Evolutionary conservation across 495 filamentous ascomycete species (phyloP).

Genomic region (Penicillium lividum): DNA sequence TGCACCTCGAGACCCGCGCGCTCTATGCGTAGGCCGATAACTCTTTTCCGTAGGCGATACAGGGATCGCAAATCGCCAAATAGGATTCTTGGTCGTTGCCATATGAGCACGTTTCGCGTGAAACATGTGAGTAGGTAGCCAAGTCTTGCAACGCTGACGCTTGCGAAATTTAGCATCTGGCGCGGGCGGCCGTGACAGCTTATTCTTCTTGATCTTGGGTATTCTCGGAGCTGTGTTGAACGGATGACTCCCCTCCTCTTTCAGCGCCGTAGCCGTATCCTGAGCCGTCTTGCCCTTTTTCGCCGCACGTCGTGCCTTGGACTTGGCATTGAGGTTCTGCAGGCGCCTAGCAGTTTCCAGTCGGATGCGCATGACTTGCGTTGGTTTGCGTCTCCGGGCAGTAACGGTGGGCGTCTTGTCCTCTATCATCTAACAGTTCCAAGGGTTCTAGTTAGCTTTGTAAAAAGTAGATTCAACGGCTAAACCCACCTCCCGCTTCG

Average conservation of each 20-base stretch:
- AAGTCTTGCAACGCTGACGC: constrained; percentile 84
- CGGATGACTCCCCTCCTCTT: constrained; percentile 36
- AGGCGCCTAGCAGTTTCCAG: constrained; percentile 78
- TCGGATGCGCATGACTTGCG: constrained; percentile 71
- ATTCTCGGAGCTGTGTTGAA: constrained; percentile 50
- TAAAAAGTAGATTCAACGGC: neutral
- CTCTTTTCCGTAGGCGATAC: constrained; percentile 84
- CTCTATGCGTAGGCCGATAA: constrained; percentile 84
- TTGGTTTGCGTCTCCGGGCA: constrained; percentile 67
- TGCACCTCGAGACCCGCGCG: constrained; percentile 64
- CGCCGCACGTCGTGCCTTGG: constrained; percentile 47
- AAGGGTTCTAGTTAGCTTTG: neutral
- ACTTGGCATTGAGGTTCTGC: constrained; percentile 58
- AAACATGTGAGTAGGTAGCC: constrained; percentile 93
- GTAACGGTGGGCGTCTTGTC: constrained; percentile 90
- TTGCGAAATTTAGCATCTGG: constrained; percentile 75
- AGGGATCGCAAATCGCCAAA: constrained; percentile 89
- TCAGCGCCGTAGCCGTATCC: constrained; percentile 33
- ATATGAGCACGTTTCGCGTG: constrained; percentile 91
- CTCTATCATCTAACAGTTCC: constrained; percentile 61
- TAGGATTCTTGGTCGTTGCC: constrained; percentile 70
- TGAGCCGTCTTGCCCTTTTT: constrained; percentile 35
- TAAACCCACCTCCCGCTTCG: constrained; percentile 63
- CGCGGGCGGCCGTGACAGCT: constrained; percentile 64
- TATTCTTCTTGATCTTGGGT: constrained; percentile 71